A percentile compares a stretch with the other conserved stretches of the same genome.
phyloP scores from a whole-genome alignment of 306 rosid species.

The Parietaria judaica region DNA sequence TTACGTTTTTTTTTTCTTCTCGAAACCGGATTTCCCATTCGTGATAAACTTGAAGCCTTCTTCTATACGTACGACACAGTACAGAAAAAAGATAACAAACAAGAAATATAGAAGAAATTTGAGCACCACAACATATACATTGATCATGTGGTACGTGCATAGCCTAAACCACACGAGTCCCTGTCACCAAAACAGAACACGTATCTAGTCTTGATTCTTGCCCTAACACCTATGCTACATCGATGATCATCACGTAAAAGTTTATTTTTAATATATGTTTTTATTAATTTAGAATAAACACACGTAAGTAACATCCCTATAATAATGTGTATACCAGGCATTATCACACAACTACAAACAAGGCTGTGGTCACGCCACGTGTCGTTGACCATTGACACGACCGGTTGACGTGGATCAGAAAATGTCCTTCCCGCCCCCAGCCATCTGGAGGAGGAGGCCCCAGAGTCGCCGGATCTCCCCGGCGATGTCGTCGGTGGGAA shows the following conservation, averaged over 20 bases:
- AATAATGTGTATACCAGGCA: no score
- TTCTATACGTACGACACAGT: no score
- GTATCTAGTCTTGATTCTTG: background rate
- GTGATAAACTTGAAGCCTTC: no score
- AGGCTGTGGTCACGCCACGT: conserved; percentile 3
- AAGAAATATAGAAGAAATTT: background rate
- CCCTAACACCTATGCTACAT: background rate
- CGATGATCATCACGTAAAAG: background rate
- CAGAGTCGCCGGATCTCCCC: conserved; percentile 83
- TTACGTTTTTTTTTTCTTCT: no score
- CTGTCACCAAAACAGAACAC: conserved; percentile 11
- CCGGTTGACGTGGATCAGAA: background rate
- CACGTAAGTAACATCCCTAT: no score
- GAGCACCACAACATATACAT: background rate
- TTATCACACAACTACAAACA: no score
- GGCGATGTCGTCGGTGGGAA: conserved; percentile 68
- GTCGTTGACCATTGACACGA: background rate
- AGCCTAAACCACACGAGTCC: conserved; percentile 31
- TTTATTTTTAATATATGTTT: no score
- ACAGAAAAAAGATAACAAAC: background rate
- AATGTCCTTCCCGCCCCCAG: conserved; percentile 7
- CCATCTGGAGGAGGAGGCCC: conserved; percentile 41
- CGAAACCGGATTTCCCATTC: no score
- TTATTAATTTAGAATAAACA: no score
- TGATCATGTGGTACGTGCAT: background rate